Percentiles rank a stretch among this genome's conserved stretches.
phyloP scores from a whole-genome alignment of 2,329 filamentous ascomycete genomes.

The Claviceps pazoutovae region DNA sequence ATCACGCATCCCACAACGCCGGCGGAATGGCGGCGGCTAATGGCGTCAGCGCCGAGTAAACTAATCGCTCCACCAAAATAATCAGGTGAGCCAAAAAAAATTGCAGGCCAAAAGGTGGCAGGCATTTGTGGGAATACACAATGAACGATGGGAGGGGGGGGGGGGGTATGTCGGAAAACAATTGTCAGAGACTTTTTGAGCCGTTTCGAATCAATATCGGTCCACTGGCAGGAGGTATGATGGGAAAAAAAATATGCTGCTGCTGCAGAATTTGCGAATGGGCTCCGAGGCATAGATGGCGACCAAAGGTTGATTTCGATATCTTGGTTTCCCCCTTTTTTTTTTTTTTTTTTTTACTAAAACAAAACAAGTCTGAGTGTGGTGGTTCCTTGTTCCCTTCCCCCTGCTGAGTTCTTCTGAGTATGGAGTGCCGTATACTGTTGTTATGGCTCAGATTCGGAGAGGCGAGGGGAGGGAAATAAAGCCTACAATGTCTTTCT shows the following conservation, averaged over 20 bases:
- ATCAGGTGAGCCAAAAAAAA: background rate
- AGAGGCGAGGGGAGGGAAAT: too few relatives aligned
- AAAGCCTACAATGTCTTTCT: too few relatives aligned
- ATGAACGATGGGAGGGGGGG: background rate
- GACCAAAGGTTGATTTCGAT: background rate
- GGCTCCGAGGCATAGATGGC: background rate
- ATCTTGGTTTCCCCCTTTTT: background rate
- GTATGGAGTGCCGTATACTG: background rate
- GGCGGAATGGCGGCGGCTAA: constrained; percentile 7
- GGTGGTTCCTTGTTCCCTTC: background rate
- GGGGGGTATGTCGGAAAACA: background rate
- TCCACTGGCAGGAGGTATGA: background rate
- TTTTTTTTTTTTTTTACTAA: background rate
- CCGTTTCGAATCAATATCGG: background rate
- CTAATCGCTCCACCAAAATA: background rate
- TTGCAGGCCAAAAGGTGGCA: background rate
- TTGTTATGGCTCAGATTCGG: background rate
- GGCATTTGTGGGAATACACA: background rate
- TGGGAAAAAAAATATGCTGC: background rate
- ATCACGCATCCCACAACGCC: background rate
- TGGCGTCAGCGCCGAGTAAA: constrained; percentile 5
- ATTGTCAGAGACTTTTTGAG: background rate
- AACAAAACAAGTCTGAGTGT: background rate
- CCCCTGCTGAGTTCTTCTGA: background rate
- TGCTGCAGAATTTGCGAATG: background rate